phyloP scores from a whole-genome alignment of 2,329 filamentous ascomycete species.

The Neonectria magnoliae region DNA sequence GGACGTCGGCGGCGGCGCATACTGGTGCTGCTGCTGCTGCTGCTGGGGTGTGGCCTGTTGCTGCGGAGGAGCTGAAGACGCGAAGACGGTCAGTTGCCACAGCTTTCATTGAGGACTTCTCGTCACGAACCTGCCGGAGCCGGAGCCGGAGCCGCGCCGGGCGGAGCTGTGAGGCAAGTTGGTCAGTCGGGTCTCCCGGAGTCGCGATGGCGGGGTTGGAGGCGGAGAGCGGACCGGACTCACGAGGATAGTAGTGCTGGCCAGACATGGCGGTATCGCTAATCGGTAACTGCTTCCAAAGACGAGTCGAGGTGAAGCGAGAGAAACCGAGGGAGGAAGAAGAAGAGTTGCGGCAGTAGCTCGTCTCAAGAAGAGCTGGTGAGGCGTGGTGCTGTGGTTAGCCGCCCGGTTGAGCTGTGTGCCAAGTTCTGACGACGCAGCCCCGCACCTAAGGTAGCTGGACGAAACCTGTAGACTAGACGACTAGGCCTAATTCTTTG shows the following conservation, averaged over 20 bases:
- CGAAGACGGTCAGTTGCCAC: slow-evolving; percentile 24
- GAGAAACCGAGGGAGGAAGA: neutral
- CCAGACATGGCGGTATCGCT: slow-evolving; percentile 49
- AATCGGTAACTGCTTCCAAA: neutral
- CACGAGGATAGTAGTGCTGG: slow-evolving; percentile 60
- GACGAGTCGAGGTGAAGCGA: neutral
- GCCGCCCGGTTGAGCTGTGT: slow-evolving; percentile 21
- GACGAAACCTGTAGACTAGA: neutral
- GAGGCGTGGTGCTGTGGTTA: slow-evolving; percentile 17
- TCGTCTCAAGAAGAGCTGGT: slow-evolving; percentile 6
- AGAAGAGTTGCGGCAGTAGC: slow-evolving; percentile 10
- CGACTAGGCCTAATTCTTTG: neutral
- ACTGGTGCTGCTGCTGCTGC: slow-evolving; percentile 49
- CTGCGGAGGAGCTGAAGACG: slow-evolving; percentile 33
- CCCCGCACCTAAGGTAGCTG: slow-evolving; percentile 18
- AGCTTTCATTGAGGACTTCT: neutral
- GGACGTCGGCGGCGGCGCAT: slow-evolving; percentile 59
- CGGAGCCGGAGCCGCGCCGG: slow-evolving; percentile 46
- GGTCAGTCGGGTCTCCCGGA: slow-evolving; percentile 31
- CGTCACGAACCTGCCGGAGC: slow-evolving; percentile 43
- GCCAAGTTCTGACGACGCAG: slow-evolving; percentile 22
- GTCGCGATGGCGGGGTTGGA: neutral
- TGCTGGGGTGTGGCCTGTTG: slow-evolving; percentile 29
- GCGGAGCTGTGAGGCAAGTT: slow-evolving; percentile 50
- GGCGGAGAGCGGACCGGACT: slow-evolving; percentile 34